Evolutionary conservation across 140 eudicot species (phyloP).

Genomic region (Ambrosia hybrid): DNA sequence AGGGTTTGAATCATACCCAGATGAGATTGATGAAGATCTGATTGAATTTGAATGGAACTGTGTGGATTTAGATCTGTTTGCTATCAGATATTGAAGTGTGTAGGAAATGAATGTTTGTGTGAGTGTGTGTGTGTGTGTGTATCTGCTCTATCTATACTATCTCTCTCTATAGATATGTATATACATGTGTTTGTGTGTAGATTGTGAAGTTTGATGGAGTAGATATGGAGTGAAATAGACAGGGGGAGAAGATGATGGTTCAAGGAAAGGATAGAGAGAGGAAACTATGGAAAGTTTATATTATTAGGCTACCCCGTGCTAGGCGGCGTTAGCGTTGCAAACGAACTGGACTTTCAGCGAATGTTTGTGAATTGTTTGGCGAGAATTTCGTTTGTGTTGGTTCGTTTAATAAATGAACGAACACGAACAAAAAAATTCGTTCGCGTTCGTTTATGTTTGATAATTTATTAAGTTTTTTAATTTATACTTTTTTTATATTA

Average conservation of each 20-base stretch:
- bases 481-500: too few species aligned
- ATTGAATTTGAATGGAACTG: constrained; percentile 23
- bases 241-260: constrained; percentile 10
- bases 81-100: constrained; percentile 32
- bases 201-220: constrained; percentile 11
- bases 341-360: too few species aligned
- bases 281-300: background rate
- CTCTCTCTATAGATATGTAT: too few species aligned
- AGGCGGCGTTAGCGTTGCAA: too few species aligned
- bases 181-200: background rate
- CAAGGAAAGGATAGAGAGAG: constrained; percentile 18
- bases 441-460: too few species aligned
- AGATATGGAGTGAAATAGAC: constrained; percentile 3
- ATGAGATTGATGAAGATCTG: constrained; percentile 38
- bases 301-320: too few species aligned
- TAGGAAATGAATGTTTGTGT: background rate
- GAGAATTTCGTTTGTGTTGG: too few species aligned
- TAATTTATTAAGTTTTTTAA: too few species aligned
- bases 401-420: too few species aligned
- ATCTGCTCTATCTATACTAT: too few species aligned
- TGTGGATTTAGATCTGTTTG: constrained; percentile 57
- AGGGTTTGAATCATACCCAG: constrained; percentile 31
- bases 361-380: too few species aligned
- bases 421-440: too few species aligned
- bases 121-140: background rate